Evolutionary conservation across 805 yeast species (phyloP), one percentile per base, ranked within the genome.

Genomic region (Lachancea sp.): DNA sequence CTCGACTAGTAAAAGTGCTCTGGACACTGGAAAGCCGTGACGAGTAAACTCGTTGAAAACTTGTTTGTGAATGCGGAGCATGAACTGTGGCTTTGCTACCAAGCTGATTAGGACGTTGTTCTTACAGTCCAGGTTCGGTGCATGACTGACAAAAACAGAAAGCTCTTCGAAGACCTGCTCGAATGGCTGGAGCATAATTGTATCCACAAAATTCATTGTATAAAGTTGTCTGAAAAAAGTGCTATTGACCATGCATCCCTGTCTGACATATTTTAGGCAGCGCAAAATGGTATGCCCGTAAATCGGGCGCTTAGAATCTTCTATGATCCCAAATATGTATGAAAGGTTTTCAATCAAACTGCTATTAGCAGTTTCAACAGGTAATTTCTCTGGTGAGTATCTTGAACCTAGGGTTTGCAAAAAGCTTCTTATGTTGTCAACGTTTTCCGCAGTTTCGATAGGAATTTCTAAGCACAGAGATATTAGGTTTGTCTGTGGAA

Each of bases 261-360:
- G 17, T 2, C 26, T 31, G 5, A 35, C 23, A 13, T 25, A 11
- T 17, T 24, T 17, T 19, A 35, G 18, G 18, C 38, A 35, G 7
- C 22, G 13, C 22, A 38, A 24, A 21, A 38, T 22, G 21, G 8
- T 3, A 23, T 38, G 34, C 4, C 41, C 21, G 32, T 29, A 38
- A 7, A 24, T 13, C 6, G 29, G 21, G 5, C 29, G 16, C 13
- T 24, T 22, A 8, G n/a, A n/a, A 24, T 25, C 18, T n/a, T 20
- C 33, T 6, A 30, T 34, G 8, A 40, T 22, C 18, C 20, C 34
- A 26, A 43, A 43, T 17, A 50, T 38, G 26, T 40, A 46, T 8
- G 54, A 35, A 6, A 50, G 33, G 29, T 50, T 50, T 18, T 50
- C 54, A 19, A 50, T 22, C 34, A 48, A 26, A 11, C 30, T 16